Evolutionary conservation across 176 grass and related monocot genomes (phyloP).

Genomic region (Elaeis guineensis): DNA sequence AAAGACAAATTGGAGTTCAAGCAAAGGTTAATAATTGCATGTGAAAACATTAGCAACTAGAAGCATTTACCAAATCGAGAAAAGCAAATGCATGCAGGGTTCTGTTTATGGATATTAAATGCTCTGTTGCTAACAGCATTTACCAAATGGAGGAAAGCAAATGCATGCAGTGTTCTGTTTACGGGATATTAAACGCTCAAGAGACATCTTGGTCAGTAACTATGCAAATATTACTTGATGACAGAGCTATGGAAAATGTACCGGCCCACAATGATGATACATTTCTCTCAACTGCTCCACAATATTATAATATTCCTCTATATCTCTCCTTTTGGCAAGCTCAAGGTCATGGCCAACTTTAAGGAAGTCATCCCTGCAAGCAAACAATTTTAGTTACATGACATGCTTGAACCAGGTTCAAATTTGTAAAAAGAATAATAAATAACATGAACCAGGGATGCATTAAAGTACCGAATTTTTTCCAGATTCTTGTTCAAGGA

Average conservation of each 20-base stretch:
- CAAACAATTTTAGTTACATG: not conserved
- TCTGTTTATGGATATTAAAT: too few species aligned
- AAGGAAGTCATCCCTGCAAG: slow-evolving; percentile 45
- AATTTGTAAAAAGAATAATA: slow-evolving; percentile 1
- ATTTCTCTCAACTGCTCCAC: slow-evolving; percentile 66
- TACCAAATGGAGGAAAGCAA: too few species aligned
- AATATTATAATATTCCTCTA: slow-evolving; percentile 46
- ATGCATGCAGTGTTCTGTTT: too few species aligned
- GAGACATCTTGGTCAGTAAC: too few species aligned
- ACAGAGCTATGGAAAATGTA: slow-evolving; percentile 34
- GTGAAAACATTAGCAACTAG: too few species aligned
- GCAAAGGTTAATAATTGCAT: too few species aligned
- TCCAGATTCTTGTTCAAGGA: slow-evolving; percentile 64
- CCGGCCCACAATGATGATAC: slow-evolving; percentile 48
- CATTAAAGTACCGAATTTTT: slow-evolving; percentile 57
- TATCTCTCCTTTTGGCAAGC: slow-evolving; percentile 44
- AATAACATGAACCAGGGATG: slow-evolving; percentile 6
- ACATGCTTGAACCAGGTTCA: slow-evolving; percentile 1
- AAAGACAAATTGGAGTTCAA: too few species aligned
- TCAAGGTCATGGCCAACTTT: slow-evolving; percentile 64
- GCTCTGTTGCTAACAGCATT: too few species aligned
- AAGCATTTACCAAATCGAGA: too few species aligned
- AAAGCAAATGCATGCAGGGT: too few species aligned
- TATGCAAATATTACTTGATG: too few species aligned
- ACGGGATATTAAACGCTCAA: too few species aligned